phyloP scores from a whole-genome alignment of 768 basidiomycete genomes.

The Pisolithus microcarpus region DNA sequence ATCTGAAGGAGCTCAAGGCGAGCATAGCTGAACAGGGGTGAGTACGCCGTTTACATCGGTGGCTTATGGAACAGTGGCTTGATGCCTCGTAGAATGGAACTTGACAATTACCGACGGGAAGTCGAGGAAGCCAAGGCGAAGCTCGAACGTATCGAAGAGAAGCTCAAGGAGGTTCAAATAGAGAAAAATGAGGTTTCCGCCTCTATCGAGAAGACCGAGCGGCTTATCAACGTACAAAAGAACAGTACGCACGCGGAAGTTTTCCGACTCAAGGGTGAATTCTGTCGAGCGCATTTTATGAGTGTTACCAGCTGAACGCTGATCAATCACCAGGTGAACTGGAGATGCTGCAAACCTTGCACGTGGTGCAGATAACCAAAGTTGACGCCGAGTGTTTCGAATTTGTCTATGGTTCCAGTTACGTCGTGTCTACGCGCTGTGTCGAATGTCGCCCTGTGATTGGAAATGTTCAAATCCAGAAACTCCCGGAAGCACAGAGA shows the following conservation, averaged over 20 bases:
- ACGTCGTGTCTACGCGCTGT: slow-evolving; percentile 61
- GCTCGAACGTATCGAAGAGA: slow-evolving; percentile 57
- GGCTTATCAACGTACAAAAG: slow-evolving; percentile 59
- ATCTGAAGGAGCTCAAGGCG: slow-evolving; percentile 67
- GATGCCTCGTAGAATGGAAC: slow-evolving; percentile 43
- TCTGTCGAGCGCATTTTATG: neutral
- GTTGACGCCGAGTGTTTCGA: slow-evolving; percentile 54
- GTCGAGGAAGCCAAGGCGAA: slow-evolving; percentile 62
- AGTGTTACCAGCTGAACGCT: neutral
- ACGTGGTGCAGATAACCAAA: slow-evolving; percentile 56
- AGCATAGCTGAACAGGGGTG: slow-evolving; percentile 79
- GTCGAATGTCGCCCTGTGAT: slow-evolving; percentile 47
- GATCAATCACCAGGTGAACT: slow-evolving; percentile 49
- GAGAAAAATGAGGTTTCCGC: slow-evolving; percentile 50
- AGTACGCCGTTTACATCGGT: slow-evolving; percentile 12
- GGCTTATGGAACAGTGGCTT: neutral
- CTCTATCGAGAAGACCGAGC: slow-evolving; percentile 54
- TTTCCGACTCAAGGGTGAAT: slow-evolving; percentile 56
- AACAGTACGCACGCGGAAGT: slow-evolving; percentile 71
- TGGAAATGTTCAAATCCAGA: slow-evolving; percentile 42
- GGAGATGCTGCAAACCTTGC: slow-evolving; percentile 62
- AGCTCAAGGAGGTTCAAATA: slow-evolving; percentile 46
- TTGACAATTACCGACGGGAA: slow-evolving; percentile 63
- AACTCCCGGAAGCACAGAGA: slow-evolving; percentile 32
- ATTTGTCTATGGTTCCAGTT: slow-evolving; percentile 58